These are phyloP conservation scores for Pseudogymnoascus sp. DNA, from an alignment of 2,329 filamentous ascomycete genomes.

Conservation along the genomic window DNA sequence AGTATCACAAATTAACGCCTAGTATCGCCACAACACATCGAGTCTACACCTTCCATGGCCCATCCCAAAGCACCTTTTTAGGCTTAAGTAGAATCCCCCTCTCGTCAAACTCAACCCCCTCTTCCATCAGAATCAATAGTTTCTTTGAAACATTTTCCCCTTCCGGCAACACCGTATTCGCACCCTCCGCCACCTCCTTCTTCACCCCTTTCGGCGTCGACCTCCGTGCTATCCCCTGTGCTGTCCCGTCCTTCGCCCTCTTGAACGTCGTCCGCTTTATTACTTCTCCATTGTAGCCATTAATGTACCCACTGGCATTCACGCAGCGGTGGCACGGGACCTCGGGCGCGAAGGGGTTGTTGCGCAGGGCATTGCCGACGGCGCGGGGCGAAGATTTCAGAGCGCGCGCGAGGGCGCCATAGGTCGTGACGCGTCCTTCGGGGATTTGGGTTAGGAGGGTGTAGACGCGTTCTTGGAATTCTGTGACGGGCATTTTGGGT, in stretches of 20 bases:
- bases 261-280: not conserved
- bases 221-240: not conserved
- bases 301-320: conserved; percentile 57
- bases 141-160: conserved; percentile 40
- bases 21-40: not conserved
- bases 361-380: conserved; percentile 50
- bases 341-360: conserved; percentile 54
- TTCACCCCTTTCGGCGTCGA: not conserved
- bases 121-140: conserved; percentile 33
- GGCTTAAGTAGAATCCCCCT: conserved; percentile 31
- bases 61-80: conserved; percentile 2
- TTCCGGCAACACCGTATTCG: not conserved
- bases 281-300: conserved; percentile 57
- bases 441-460: conserved; percentile 52
- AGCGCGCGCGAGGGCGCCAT: conserved; percentile 48
- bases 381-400: conserved; percentile 51
- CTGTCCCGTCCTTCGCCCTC: not conserved
- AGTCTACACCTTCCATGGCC: conserved; percentile 1
- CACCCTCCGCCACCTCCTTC: not conserved
- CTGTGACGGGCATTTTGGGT: not conserved
- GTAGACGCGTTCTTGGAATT: conserved; percentile 36
- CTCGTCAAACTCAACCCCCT: conserved; percentile 39
- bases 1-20: not conserved
- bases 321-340: conserved; percentile 67
- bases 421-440: conserved; percentile 49